Conservation (phyloP, 306 rosid species). For the Cicer chorassanicum region DNA sequence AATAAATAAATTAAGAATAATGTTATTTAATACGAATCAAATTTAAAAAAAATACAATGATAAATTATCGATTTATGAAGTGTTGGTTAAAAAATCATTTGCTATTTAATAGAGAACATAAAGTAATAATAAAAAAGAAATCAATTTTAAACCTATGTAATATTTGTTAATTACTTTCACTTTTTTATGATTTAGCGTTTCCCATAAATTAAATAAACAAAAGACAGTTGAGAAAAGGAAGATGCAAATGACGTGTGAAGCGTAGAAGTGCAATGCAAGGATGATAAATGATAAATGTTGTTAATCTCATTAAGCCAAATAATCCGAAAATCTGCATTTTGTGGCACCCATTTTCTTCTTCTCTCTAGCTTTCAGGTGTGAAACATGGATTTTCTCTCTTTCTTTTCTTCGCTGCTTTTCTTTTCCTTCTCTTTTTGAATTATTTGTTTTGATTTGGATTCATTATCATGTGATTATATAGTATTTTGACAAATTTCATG, state of each 20-base stretch:
- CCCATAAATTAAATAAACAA: no score
- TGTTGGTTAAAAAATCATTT: no score
- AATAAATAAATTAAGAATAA: no score
- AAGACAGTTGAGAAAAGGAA: background rate
- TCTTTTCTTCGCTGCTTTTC: background rate
- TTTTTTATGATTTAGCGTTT: no score
- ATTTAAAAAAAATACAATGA: no score
- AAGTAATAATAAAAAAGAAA: no score
- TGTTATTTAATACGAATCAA: no score
- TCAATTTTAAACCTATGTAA: no score
- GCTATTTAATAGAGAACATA: no score
- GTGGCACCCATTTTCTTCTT: background rate
- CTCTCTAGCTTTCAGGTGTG: conserved; percentile 10
- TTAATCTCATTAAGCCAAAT: background rate
- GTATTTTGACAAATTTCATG: background rate
- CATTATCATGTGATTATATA: background rate
- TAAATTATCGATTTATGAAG: no score
- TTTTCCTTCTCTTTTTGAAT: background rate
- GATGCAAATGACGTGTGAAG: background rate
- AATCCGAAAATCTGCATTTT: background rate
- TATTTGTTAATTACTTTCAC: no score
- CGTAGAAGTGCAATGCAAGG: background rate
- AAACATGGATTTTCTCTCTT: background rate
- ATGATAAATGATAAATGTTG: background rate
- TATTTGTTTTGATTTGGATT: background rate